These are phyloP conservation scores for Allium fistulosum DNA, from an alignment of 106 monocot genomes.

Conservation along the genomic window DNA sequence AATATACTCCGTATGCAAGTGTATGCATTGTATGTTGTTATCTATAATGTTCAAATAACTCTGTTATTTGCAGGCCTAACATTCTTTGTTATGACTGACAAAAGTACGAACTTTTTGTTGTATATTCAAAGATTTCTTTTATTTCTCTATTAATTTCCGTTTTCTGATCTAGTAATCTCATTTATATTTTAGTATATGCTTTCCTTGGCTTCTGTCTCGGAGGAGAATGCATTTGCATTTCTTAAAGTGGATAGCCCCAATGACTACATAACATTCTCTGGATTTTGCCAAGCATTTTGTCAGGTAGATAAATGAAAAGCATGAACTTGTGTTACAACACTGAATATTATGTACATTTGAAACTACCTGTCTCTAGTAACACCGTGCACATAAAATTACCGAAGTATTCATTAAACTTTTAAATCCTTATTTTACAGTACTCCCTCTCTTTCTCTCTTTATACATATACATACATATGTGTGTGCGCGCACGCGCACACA, in stretches of 20 bases:
- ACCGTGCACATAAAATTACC: too few species aligned
- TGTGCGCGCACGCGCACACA: too few species aligned
- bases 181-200: conserved; percentile 51
- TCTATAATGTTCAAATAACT: too few species aligned
- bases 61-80: conserved; percentile 9
- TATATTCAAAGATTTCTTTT: not conserved
- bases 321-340: too few species aligned
- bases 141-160: not conserved
- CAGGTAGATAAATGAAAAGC: conserved; percentile 33
- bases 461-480: too few species aligned
- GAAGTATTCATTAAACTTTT: too few species aligned
- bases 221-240: conserved; percentile 79
- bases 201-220: conserved; percentile 47
- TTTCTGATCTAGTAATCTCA: not conserved
- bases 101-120: conserved; percentile 4
- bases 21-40: too few species aligned
- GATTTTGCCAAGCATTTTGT: conserved; percentile 67
- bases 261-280: conserved; percentile 66
- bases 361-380: too few species aligned
- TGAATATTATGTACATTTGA: too few species aligned
- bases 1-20: too few species aligned
- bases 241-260: conserved; percentile 76
- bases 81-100: conserved; percentile 8
- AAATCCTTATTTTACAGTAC: too few species aligned
- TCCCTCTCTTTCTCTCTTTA: too few species aligned